Evolutionary conservation across 371 early-diverging fungal species (phyloP), one percentile per base, ranked within the genome.

Genomic region (Dichotomocladium elegans): DNA sequence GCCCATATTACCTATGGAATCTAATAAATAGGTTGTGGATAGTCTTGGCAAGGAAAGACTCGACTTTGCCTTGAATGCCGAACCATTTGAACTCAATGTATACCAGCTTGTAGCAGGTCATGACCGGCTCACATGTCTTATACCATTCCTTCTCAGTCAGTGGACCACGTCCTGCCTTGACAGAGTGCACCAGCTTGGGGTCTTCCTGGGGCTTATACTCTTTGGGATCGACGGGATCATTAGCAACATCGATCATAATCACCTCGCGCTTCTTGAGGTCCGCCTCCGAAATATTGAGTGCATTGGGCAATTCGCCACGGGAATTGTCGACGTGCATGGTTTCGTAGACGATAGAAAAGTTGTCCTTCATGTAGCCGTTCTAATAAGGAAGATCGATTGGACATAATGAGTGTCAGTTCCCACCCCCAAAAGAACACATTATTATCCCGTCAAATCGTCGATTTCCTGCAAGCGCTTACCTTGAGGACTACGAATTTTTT

Each of bases 41-140:
- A 4, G 72, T 60, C 41, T 50, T 62, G 31, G 67, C 67, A 46
- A 85, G 79, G 25, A 77, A 77, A 1, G 71, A 58, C 60, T 89
- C 89, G 10, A 83, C 84, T 29, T 69, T 73, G 19, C 63, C 68
- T 55, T 87, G 88, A 35, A 87, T 46, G 0, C 87, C 87, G 56
- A 83, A 85, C 84, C 85, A 86, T 47, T 77, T 80, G 70, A 89
- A 89, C 60, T 89, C 88, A 33, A 81, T 84, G 27, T 84, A 86
- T 14, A 87, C 83, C 46, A 87, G 68, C 63, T 89, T 89, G 68
- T 89, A 89, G 62, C 88, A 87, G 2, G 88, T 87, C 89, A 89
- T 89, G 17, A 81, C 80, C 2, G 89, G 89, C 31, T 82, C 81
- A 46, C 78, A 81, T 0, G 64, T 80, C 59, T 81, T 47, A 44